Base-by-base conservation (phyloP, 352 stramenopile species). In the Phytophthora constricta region DNA sequence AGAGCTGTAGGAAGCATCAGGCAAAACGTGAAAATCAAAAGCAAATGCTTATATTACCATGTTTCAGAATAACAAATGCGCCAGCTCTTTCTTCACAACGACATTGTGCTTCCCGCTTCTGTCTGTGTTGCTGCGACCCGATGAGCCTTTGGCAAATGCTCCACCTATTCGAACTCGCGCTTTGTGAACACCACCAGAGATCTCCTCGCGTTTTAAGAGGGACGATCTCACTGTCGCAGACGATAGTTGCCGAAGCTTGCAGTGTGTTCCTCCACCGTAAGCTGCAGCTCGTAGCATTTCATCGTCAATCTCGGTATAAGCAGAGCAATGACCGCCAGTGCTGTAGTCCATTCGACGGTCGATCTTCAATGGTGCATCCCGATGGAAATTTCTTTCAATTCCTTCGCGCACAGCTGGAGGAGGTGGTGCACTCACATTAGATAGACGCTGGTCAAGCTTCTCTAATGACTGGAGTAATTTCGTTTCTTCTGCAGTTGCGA, bases 31-130 rank as follows among this genome's bases (percentile, higher is more conserved):
- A n/a, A n/a, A n/a, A n/a, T n/a, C n/a, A n/a, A n/a, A n/a, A n/a
- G n/a, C n/a, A n/a, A n/a, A n/a, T n/a, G n/a, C n/a, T n/a, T 16
- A 16, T 48, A 42, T 16, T 9, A 19, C 16, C 9, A 45, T 53
- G 16, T 65, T 56, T 75, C 65, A 90, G 48, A 90, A 87, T 33
- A 90, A 66, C 49, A 91, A 79, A 68, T 88, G 79, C 22, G 81
- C 79, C 19, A 92, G 70, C 37, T 88, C 71, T 59, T 74, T 77
- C 57, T 90, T 89, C 45, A 92, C 67, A 2, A 82, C 57, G 34
- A 92, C 67, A 61, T 86, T 87, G 72, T 90, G 79, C 57, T 82
- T 86, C 9, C 75, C 66, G 28, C 13, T 60, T 79, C 77, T 20
- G 58, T 63, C 41, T 69, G 61, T 43, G 28, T 39, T 48, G 19